These are phyloP conservation scores for Astrothelium macrocarpum DNA, from an alignment of 495 filamentous ascomycete species.

Conservation along the genomic window DNA sequence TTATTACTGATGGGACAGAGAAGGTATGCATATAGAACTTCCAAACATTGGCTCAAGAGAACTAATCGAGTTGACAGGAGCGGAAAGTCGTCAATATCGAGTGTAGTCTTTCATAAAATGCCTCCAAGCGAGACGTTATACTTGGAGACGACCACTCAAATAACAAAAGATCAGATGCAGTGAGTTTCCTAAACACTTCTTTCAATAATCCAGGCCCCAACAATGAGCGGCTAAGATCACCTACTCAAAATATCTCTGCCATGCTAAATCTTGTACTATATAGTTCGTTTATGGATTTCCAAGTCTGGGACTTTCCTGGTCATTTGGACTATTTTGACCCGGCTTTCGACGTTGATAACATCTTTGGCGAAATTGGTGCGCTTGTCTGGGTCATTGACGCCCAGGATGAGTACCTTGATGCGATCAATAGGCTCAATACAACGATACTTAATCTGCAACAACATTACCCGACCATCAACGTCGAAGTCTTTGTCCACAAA, in stretches of 20 bases:
- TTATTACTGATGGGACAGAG: conserved; percentile 91
- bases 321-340: conserved; percentile 83
- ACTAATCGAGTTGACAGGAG: conserved; percentile 47
- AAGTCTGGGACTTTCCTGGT: conserved; percentile 94
- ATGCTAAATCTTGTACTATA: conserved; percentile 23
- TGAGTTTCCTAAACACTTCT: conserved; percentile 35
- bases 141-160: conserved; percentile 82
- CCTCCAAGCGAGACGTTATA: conserved; percentile 91
- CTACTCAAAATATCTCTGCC: too few species aligned
- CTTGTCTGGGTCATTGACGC: conserved; percentile 98
- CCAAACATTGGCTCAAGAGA: background rate
- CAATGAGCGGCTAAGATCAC: too few species aligned
- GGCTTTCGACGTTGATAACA: conserved; percentile 77
- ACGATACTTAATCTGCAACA: conserved; percentile 82
- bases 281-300: conserved; percentile 97
- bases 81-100: conserved; percentile 95
- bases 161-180: conserved; percentile 90
- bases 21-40: conserved; percentile 51
- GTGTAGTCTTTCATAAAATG: conserved; percentile 96
- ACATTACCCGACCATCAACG: conserved; percentile 81
- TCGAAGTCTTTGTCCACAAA: conserved; percentile 98
- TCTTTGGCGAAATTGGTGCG: conserved; percentile 87
- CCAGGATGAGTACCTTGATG: conserved; percentile 91
- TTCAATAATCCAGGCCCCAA: too few species aligned
- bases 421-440: conserved; percentile 71